Evolutionary conservation across 73 alveolate genomes (phyloP).

Genomic region (Paramecium tetraurelia): DNA sequence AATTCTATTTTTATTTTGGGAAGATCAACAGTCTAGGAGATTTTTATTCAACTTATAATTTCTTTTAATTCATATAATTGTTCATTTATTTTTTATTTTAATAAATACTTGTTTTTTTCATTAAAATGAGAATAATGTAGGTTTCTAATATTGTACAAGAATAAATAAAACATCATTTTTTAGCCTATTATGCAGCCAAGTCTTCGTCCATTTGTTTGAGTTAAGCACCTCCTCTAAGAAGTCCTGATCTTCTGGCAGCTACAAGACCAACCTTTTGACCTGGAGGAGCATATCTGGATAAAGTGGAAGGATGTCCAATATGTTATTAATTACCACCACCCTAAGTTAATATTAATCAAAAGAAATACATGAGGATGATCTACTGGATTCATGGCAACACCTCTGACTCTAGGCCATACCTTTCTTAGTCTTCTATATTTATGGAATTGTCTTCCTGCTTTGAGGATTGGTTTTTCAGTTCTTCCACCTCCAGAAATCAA

Average conservation of each 20-base stretch:
- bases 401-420: constrained; percentile 95
- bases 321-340: constrained; percentile 99
- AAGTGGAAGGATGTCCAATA: constrained; percentile 95
- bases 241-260: constrained; percentile 95
- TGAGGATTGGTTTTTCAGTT: constrained; percentile 93
- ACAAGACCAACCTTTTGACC: constrained; percentile 95
- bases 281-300: constrained; percentile 88
- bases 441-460: constrained; percentile 95
- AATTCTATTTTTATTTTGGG: background rate
- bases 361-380: constrained; percentile 90
- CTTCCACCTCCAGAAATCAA: constrained; percentile 94
- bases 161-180: background rate
- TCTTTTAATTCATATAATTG: background rate
- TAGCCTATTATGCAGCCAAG: background rate
- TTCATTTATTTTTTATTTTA: background rate
- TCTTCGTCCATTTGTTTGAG: constrained; percentile 6
- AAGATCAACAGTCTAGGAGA: background rate
- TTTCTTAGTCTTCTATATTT: constrained; percentile 89
- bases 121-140: background rate
- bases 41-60: background rate
- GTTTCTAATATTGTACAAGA: background rate
- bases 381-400: constrained; percentile 98
- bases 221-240: constrained; percentile 80
- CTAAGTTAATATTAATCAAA: background rate
- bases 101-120: background rate